Evolutionary conservation across 2,329 filamentous ascomycete species (phyloP).

Genomic region (Ophiostoma quercus): DNA sequence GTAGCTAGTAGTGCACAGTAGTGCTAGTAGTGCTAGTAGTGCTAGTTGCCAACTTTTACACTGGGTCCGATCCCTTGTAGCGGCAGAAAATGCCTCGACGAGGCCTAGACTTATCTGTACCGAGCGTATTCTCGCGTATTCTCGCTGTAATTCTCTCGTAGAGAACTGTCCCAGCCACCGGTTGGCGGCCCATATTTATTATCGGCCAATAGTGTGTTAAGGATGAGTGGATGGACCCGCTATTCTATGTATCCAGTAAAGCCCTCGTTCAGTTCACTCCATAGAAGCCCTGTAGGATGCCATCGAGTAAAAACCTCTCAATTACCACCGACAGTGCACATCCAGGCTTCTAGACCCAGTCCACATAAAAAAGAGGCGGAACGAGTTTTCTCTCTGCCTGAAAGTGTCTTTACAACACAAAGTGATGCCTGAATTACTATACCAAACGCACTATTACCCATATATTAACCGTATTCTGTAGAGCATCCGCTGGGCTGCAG

Average conservation of each 20-base stretch:
- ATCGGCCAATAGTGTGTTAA: neutral
- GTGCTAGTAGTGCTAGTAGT: neutral
- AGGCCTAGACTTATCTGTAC: neutral
- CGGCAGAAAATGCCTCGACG: neutral
- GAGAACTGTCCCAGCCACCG: neutral
- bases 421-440: neutral
- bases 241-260: neutral
- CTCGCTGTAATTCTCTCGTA: neutral
- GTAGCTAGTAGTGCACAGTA: neutral
- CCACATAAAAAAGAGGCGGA: neutral
- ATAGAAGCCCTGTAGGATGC: neutral
- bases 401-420: too few species aligned
- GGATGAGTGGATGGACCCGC: neutral
- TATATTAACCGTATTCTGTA: neutral
- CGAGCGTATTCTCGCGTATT: neutral
- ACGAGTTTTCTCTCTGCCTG: neutral
- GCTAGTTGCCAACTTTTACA: slow-evolving; percentile 1
- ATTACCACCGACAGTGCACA: neutral
- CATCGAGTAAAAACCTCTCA: neutral
- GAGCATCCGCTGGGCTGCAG: too few species aligned
- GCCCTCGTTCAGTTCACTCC: neutral
- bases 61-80: neutral
- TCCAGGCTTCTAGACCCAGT: neutral
- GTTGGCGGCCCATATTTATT: too few species aligned
- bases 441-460: neutral